Evolutionary conservation across 108 stramenopile genomes (phyloP), one percentile per base, ranked within the genome.

Genomic region (Chaetoceros tenuissimus): DNA sequence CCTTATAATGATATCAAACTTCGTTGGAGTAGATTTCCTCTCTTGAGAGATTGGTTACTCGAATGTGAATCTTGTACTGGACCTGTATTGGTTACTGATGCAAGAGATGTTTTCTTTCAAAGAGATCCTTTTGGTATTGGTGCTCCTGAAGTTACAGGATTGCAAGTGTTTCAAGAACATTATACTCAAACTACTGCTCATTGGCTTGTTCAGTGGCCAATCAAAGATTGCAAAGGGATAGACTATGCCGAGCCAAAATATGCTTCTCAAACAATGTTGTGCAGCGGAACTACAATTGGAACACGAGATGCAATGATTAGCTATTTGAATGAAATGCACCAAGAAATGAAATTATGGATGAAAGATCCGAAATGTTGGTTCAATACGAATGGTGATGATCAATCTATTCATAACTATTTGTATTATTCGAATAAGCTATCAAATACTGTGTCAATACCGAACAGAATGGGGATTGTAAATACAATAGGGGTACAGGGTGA

Each of bases 321-420:
- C 7, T 89, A 89, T 54, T 54, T 89, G 10, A 53, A 76, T 25
- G 65, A 62, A 8, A 84, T 89, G 79, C 54, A 68, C 62, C 59
- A 66, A 29, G 87, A 89, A 71, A 80, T 89, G 63, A 64, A 73
- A 26, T 49, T 46, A 18, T 85, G 83, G 87, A 81, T 67, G 21
- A 46, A 45, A 19, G 45, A 65, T 55, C 51, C 58, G 44, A 75
- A 83, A 25, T 80, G 79, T 50, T 69, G 77, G 22, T 56, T 64
- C 34, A 55, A 69, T 22, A 82, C 67, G 58, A 48, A 64, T 19
- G 87, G 71, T 16, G 77, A 78, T 46, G 77, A 87, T 48, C 86
- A 89, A 65, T 69, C 71, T n/a, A 83, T 89, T 60, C 87, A 89
- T 68, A 89, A 89, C 55, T 85, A 80, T 51, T 55, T 89, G 48